Evolutionary conservation across 495 filamentous ascomycete genomes (phyloP).

Genomic region (Neurospora sp.): DNA sequence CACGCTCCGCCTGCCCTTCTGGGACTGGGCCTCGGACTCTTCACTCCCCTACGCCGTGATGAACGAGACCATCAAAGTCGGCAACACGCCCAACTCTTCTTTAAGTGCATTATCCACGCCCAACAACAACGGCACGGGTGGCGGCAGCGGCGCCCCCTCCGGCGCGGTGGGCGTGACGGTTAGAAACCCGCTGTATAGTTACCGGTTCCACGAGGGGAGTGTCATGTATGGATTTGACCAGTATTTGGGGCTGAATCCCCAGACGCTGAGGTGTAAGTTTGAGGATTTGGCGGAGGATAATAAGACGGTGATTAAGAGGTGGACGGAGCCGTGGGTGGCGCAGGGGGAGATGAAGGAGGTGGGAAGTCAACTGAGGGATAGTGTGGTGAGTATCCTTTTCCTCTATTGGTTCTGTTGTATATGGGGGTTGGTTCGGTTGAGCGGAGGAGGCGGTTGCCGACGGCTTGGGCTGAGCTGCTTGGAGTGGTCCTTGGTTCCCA

Average conservation of each 20-base stretch:
- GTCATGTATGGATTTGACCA: not conserved
- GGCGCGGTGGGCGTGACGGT: slow-evolving; percentile 19
- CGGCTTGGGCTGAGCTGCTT: not conserved
- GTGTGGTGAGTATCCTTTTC: not conserved
- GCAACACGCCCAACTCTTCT: not conserved
- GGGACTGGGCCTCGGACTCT: slow-evolving; percentile 30
- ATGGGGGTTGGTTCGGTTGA: not conserved
- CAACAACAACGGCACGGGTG: not conserved
- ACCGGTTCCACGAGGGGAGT: slow-evolving; percentile 17
- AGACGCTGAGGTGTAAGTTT: too few species aligned
- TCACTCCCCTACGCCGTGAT: slow-evolving; percentile 20
- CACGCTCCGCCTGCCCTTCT: slow-evolving; percentile 29
- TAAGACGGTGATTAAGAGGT: not conserved
- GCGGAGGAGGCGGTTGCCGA: not conserved
- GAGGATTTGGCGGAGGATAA: not conserved
- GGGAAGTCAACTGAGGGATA: not conserved
- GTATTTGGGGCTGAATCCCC: too few species aligned
- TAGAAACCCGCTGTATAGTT: slow-evolving; percentile 29
- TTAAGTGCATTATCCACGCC: not conserved
- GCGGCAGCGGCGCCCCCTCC: not conserved
- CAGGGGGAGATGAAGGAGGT: not conserved
- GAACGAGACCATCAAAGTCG: slow-evolving; percentile 22
- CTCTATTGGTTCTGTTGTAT: not conserved
- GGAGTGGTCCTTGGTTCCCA: not conserved
- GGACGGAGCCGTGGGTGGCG: not conserved